Percentiles rank a stretch among this genome's conserved stretches.
Evolutionary conservation across 1,284 basidiomycete genomes (phyloP).

Genomic region (Ustilago hordei): DNA sequence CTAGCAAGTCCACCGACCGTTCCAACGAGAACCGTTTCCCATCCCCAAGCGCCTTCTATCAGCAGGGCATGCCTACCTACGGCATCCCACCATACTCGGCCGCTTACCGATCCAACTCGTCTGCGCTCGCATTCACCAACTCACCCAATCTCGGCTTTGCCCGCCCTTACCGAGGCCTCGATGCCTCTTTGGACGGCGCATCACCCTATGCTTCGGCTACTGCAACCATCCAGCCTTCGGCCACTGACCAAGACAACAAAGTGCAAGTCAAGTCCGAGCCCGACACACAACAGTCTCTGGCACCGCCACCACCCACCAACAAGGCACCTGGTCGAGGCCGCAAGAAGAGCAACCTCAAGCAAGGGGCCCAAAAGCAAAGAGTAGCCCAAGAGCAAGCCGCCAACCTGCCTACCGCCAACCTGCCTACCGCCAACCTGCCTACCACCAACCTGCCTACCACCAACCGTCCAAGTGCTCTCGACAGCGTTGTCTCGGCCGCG

Average conservation of each 20-base stretch:
- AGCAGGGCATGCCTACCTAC: conserved; percentile 54
- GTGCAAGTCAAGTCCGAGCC: conserved; percentile 38
- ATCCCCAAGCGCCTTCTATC: conserved; percentile 58
- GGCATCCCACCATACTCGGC: conserved; percentile 53
- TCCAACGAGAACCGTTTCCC: conserved; percentile 58
- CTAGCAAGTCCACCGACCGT: conserved; percentile 42
- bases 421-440: conserved; percentile 10
- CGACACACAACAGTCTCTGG: conserved; percentile 11
- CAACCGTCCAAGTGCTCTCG: conserved; percentile 21
- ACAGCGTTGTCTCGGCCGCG: conserved; percentile 36
- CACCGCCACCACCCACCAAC: conserved; percentile 27
- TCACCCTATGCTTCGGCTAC: conserved; percentile 39
- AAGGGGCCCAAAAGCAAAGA: conserved; percentile 8
- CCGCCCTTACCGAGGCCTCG: conserved; percentile 43
- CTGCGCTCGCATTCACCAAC: conserved; percentile 48
- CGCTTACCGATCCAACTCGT: conserved; percentile 47
- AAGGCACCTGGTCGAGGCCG: conserved; percentile 38
- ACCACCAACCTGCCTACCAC: conserved; percentile 7
- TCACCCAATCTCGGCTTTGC: conserved; percentile 52
- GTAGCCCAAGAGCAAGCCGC: conserved; percentile 15
- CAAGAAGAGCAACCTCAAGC: conserved; percentile 43
- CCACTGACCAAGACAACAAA: conserved; percentile 33
- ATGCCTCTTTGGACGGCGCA: conserved; percentile 34
- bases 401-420: conserved; percentile 9
- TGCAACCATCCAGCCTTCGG: conserved; percentile 38